phyloP scores from a whole-genome alignment of 495 filamentous ascomycete genomes.

The Hypoxylon lienhwacheense region DNA sequence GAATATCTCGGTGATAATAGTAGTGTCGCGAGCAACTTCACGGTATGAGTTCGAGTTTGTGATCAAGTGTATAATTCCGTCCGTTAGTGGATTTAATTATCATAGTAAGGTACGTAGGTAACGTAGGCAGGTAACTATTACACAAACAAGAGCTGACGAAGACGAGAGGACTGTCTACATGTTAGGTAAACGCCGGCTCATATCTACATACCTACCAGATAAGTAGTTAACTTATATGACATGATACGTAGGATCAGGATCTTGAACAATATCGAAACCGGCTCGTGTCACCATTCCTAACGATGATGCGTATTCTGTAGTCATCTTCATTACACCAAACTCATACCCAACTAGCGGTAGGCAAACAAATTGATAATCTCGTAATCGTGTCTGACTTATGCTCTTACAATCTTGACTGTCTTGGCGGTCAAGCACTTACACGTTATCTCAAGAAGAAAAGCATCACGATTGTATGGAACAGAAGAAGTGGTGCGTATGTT shows the following conservation, averaged over 20 bases:
- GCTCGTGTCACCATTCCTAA: slow-evolving; percentile 32
- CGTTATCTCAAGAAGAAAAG: slow-evolving; percentile 19
- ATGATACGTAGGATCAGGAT: slow-evolving; percentile 27
- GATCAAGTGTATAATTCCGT: slow-evolving; percentile 4
- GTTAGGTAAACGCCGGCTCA: slow-evolving; percentile 4
- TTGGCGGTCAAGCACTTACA: slow-evolving; percentile 18
- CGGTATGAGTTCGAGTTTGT: slow-evolving; percentile 6
- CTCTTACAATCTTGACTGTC: background rate
- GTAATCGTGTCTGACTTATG: background rate
- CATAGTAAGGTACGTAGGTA: no score
- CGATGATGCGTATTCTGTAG: slow-evolving; percentile 20
- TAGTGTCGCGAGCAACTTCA: slow-evolving; percentile 1
- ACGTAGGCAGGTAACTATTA: no score
- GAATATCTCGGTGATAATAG: slow-evolving; percentile 12
- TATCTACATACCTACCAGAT: no score
- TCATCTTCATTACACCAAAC: slow-evolving; percentile 16
- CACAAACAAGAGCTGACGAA: no score
- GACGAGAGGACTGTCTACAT: no score
- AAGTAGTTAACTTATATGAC: slow-evolving; percentile 12
- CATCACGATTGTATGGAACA: slow-evolving; percentile 22
- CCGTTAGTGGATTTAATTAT: no score
- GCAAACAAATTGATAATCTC: slow-evolving; percentile 8
- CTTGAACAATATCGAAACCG: slow-evolving; percentile 9
- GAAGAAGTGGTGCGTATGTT: no score
- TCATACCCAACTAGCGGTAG: no score